Evolutionary conservation across 768 basidiomycete genomes (phyloP).

Genomic region (Tylopilus cervinicoccineus): DNA sequence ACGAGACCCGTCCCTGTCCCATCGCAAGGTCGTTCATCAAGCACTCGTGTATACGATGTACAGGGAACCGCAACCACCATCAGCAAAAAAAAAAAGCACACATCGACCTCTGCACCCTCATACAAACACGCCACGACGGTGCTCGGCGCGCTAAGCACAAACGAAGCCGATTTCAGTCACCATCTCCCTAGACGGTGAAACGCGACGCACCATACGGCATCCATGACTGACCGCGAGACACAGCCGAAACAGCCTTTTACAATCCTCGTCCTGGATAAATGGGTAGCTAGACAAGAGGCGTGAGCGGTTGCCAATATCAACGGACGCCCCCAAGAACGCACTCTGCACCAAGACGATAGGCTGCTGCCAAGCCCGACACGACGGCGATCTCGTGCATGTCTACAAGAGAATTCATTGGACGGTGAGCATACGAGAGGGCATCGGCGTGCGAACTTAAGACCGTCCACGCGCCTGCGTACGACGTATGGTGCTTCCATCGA

Average conservation of each 20-base stretch:
- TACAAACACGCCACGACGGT: neutral
- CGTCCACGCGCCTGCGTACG: neutral
- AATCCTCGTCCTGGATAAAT: neutral
- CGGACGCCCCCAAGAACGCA: neutral
- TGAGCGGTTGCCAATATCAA: neutral
- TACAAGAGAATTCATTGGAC: neutral
- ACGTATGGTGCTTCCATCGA: neutral
- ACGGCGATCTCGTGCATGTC: neutral
- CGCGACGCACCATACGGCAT: neutral
- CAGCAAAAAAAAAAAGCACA: too few relatives aligned
- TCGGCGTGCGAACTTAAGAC: neutral
- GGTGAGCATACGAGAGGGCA: neutral
- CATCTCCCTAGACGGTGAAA: neutral
- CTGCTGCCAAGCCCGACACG: neutral
- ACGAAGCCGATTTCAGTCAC: neutral
- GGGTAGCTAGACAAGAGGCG: neutral
- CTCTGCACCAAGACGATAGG: neutral
- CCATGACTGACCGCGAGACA: neutral
- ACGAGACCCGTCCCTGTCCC: too few relatives aligned
- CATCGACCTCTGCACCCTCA: too few relatives aligned
- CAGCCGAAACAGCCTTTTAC: neutral
- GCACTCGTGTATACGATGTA: too few relatives aligned
- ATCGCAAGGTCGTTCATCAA: too few relatives aligned
- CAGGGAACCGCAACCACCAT: too few relatives aligned
- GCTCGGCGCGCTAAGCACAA: neutral